Percentiles rank a stretch among this genome's conserved stretches.
Evolutionary conservation across 2,329 filamentous ascomycete genomes (phyloP).

Genomic region (Aspergillus ochraceoroseus): DNA sequence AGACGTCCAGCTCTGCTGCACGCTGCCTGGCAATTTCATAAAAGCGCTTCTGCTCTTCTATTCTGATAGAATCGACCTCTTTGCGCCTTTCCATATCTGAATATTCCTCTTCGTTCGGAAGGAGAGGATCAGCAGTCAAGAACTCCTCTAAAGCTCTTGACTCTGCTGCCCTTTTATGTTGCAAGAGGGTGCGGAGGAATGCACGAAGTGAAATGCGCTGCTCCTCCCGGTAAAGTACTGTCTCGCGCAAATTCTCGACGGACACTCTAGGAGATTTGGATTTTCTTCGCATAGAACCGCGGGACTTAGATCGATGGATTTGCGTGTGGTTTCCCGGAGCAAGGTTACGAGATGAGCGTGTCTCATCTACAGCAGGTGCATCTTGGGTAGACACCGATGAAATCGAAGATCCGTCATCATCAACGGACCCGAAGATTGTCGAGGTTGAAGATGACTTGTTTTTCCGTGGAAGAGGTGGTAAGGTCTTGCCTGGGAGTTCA

Average conservation of each 20-base stretch:
- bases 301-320: constrained; percentile 27
- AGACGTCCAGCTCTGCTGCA: constrained; percentile 88
- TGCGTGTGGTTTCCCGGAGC: constrained; percentile 24
- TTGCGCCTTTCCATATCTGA: constrained; percentile 76
- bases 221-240: constrained; percentile 72
- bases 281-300: constrained; percentile 26
- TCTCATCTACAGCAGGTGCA: constrained; percentile 43
- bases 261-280: constrained; percentile 33
- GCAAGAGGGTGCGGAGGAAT: constrained; percentile 78
- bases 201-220: constrained; percentile 88
- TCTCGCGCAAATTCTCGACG: constrained; percentile 46
- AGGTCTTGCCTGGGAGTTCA: constrained; percentile 84
- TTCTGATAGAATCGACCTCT: constrained; percentile 75
- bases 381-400: constrained; percentile 72
- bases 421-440: constrained; percentile 53
- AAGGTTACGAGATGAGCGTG: constrained; percentile 33
- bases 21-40: constrained; percentile 91
- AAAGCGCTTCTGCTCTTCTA: constrained; percentile 89
- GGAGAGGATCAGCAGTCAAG: constrained; percentile 66
- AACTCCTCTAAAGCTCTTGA: constrained; percentile 84
- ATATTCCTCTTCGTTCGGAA: constrained; percentile 73
- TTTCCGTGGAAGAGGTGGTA: constrained; percentile 83
- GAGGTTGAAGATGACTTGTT: constrained; percentile 74
- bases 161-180: constrained; percentile 76
- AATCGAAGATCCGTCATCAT: constrained; percentile 71